These are phyloP conservation scores for Arctium minus DNA, from an alignment of 129 eudicot genomes.

Conservation along the genomic window DNA sequence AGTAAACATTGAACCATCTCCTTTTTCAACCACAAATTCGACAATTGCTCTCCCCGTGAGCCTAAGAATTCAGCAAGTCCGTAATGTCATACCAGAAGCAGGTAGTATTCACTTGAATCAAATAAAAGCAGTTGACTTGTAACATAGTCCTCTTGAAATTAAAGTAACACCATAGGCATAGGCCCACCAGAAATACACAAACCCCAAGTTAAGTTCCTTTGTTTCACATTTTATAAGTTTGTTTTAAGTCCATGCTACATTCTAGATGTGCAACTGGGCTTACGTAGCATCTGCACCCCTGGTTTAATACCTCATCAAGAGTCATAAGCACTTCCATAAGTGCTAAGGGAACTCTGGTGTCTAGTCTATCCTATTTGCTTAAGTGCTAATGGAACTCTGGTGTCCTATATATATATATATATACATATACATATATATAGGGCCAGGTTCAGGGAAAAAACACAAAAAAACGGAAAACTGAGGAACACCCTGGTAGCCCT, in stretches of 20 bases:
- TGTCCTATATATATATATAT: not conserved
- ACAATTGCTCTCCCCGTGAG: constrained; percentile 88
- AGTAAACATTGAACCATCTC: constrained; percentile 82
- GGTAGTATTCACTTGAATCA: not conserved
- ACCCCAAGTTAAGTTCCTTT: not conserved
- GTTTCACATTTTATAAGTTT: not conserved
- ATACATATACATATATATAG: too few species aligned
- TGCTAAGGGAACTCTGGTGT: not conserved
- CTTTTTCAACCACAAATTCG: constrained; percentile 86
- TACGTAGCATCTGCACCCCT: not conserved
- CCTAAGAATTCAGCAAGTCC: constrained; percentile 33
- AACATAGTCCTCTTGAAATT: not conserved
- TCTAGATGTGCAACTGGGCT: not conserved
- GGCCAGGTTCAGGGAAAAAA: too few species aligned
- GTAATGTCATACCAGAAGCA: not conserved
- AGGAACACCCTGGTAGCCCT: too few species aligned
- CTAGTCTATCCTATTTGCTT: not conserved
- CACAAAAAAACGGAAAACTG: too few species aligned
- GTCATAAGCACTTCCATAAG: not conserved
- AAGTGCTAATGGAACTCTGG: not conserved
- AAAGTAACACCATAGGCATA: not conserved
- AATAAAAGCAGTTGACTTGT: not conserved
- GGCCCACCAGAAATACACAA: not conserved
- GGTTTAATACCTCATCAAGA: not conserved
- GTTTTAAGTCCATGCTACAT: not conserved